Evolutionary conservation across 1,284 basidiomycete species (phyloP), one percentile per base, ranked within the genome.

Genomic region (Butyriboletus appendiculatus): DNA sequence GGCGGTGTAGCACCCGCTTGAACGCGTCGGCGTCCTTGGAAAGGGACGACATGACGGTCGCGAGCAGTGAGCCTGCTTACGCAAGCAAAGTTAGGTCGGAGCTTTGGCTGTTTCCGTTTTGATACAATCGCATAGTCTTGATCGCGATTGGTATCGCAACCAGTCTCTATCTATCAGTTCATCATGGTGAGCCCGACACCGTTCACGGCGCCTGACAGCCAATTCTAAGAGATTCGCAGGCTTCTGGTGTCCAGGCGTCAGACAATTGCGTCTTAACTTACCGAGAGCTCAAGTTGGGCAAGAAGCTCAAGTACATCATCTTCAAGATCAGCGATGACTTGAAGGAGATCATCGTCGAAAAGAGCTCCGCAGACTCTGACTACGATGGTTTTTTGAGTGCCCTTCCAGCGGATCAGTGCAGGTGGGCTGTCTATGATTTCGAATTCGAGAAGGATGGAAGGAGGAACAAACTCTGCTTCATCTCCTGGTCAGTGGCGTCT

Each of bases 341-440:
- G 68, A 90, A 78, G 44, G 86, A 94, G 73, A 92, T 96, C 73
- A 62, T 90, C 59, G 86, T 94, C 47, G 79, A 84, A 62, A 90
- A 92, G 77, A 78, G 62, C 14, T 79, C 79, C 15, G 54, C 58
- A 0, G 65, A 62, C 0, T 4, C 37, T 0, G 61, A 84, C 55
- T 98, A 94, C 73, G 90, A 96, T 4, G 77, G 81, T 1, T 98
- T 99, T 72, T 50, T 95, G 54, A 69, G 52, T 1, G 83, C 90
- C 65, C 80, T 99, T 45, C 94, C 95, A 1, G 82, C 86, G 68
- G 62, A 65, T 20, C 84, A 92, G 66, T 94, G 90, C 71, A 80
- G 90, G 73, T 99, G 90, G 85, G 96, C 90, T 32, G 84, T 98
- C 44, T 98, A 95, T 73, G 96, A 98, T 74, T 90, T 96, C 59